Percentiles rank a stretch among this genome's conserved stretches.
Conservation (phyloP, 257 asterid species). For the Solanum pennellii region DNA sequence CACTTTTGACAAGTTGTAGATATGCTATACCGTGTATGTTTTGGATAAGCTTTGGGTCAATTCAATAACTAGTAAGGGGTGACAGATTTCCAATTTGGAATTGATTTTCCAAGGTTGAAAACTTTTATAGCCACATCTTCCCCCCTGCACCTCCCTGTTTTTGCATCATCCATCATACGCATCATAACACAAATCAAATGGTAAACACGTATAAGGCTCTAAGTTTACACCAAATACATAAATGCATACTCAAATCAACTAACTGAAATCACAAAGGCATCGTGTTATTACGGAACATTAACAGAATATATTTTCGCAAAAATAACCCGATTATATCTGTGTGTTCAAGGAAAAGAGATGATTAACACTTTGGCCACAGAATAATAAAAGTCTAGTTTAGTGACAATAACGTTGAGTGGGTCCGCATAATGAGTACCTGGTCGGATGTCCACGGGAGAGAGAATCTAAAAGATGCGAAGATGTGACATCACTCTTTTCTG, state of each 20-base stretch:
- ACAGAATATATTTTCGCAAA: no score
- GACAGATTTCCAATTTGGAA: neutral
- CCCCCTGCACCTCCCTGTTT: neutral
- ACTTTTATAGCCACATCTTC: neutral
- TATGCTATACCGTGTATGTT: neutral
- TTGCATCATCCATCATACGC: neutral
- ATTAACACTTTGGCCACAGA: neutral
- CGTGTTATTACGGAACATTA: neutral
- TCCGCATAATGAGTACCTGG: neutral
- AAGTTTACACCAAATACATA: neutral
- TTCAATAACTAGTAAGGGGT: neutral
- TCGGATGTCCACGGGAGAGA: neutral
- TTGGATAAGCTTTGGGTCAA: conserved; percentile 44
- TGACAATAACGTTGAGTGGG: neutral
- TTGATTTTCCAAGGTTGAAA: neutral
- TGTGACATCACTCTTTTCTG: conserved; percentile 5
- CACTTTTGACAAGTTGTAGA: conserved; percentile 2
- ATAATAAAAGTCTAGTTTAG: neutral
- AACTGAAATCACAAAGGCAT: neutral
- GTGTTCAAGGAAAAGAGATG: neutral
- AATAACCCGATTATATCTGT: neutral
- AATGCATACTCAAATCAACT: neutral
- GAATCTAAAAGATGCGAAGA: neutral
- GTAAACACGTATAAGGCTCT: neutral
- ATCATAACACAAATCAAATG: neutral